These are phyloP conservation scores for Lenwebbia sp. DNA, from an alignment of 345 rosid species.

Conservation along the genomic window DNA sequence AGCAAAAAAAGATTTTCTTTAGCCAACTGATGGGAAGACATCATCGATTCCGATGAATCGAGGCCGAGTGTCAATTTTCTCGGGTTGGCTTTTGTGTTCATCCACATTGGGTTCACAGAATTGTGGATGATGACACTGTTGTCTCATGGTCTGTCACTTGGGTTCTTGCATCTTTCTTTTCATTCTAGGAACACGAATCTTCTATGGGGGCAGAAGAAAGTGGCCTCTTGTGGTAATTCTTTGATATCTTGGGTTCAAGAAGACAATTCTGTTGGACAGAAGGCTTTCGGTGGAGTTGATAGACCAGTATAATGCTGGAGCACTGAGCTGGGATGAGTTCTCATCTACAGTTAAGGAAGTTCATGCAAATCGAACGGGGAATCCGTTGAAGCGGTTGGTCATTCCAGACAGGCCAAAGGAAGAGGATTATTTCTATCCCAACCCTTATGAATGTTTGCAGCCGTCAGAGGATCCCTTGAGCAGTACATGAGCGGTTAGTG, in stretches of 20 bases:
- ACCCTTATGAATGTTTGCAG: constrained; percentile 35
- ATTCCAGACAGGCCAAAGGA: too few species aligned
- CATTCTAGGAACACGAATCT: neutral
- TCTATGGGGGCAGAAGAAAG: too few species aligned
- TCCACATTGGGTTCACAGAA: neutral
- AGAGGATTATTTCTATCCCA: constrained; percentile 34
- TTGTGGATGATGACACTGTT: neutral
- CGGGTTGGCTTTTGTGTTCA: neutral
- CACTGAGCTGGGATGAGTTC: too few species aligned
- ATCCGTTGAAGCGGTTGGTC: too few species aligned
- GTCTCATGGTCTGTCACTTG: too few species aligned
- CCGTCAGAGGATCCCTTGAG: constrained; percentile 14
- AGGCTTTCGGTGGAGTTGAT: too few species aligned
- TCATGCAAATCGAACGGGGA: too few species aligned
- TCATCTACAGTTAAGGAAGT: too few species aligned
- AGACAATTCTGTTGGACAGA: too few species aligned
- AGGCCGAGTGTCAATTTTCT: neutral
- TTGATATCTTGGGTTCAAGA: too few species aligned
- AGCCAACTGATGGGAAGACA: neutral
- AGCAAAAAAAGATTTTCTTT: neutral
- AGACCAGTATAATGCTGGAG: too few species aligned
- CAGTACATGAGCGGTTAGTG: constrained; percentile 18
- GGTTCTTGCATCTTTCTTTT: neutral
- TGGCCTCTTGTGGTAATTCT: too few species aligned
- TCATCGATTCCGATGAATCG: neutral